Percentiles rank a stretch among this genome's conserved stretches.
Conservation (phyloP, 768 basidiomycete genomes). For the Russula sp. region DNA sequence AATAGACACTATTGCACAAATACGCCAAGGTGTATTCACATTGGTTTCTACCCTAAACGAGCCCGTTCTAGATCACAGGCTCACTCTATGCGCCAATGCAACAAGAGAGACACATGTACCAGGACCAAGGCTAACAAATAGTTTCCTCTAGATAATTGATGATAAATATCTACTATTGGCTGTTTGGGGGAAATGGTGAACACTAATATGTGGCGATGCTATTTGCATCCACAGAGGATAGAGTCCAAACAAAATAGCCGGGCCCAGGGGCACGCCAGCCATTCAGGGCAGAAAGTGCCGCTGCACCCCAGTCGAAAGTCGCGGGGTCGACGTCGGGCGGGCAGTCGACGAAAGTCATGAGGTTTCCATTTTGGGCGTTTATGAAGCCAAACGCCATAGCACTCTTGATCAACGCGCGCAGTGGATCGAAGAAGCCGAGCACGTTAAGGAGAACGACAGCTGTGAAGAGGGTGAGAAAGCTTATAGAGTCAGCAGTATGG, state of each 20-base stretch:
- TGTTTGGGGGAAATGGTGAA: not conserved
- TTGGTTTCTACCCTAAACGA: not conserved
- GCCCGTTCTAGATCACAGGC: not conserved
- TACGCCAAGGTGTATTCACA: not conserved
- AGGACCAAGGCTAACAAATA: not conserved
- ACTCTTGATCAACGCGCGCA: constrained; percentile 69
- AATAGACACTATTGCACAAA: not conserved
- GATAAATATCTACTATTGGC: too few species aligned
- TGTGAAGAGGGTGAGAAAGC: constrained; percentile 35
- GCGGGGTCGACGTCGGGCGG: constrained; percentile 55
- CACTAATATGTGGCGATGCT: not conserved
- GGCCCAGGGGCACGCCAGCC: constrained; percentile 44
- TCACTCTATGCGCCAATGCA: not conserved
- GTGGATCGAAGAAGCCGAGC: constrained; percentile 73
- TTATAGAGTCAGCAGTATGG: constrained; percentile 9
- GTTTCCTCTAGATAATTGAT: not conserved
- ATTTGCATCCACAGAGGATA: not conserved
- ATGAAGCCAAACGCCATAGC: constrained; percentile 77
- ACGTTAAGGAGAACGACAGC: constrained; percentile 89
- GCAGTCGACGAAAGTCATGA: constrained; percentile 76
- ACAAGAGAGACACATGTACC: not conserved
- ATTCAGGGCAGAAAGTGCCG: constrained; percentile 61
- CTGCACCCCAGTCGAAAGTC: constrained; percentile 74
- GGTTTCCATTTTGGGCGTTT: constrained; percentile 50
- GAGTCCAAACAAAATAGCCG: constrained; percentile 14